A percentile compares a stretch with the other conserved stretches of the same genome.
phyloP scores from a whole-genome alignment of 768 basidiomycete genomes.

The Crepidotus variabilis region DNA sequence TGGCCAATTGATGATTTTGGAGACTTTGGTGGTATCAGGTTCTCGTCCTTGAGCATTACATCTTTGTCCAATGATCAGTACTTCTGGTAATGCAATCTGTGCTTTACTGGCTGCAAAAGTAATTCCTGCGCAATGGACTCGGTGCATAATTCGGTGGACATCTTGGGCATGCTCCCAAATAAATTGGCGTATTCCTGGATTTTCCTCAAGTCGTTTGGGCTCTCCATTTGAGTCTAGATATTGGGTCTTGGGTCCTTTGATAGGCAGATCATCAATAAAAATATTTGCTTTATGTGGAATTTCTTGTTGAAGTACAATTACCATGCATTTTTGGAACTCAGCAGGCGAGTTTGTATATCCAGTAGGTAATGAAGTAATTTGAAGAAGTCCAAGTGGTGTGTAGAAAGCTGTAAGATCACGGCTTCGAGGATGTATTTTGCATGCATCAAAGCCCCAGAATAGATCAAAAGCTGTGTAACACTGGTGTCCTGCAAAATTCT shows the following conservation, averaged over 20 bases:
- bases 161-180: slow-evolving; percentile 33
- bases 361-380: slow-evolving; percentile 28
- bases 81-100: slow-evolving; percentile 11
- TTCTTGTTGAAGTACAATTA: slow-evolving; percentile 31
- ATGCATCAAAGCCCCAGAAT: slow-evolving; percentile 2
- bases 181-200: slow-evolving; percentile 26
- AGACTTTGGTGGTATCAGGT: slow-evolving; percentile 16
- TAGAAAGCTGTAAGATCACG: not conserved
- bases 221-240: slow-evolving; percentile 21
- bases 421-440: not conserved
- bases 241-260: slow-evolving; percentile 20
- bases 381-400: slow-evolving; percentile 5
- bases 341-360: slow-evolving; percentile 21
- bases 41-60: slow-evolving; percentile 24
- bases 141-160: slow-evolving; percentile 32
- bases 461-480: not conserved
- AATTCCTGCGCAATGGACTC: slow-evolving; percentile 28
- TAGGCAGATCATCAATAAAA: slow-evolving; percentile 17
- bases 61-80: slow-evolving; percentile 19
- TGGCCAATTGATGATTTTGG: slow-evolving; percentile 22
- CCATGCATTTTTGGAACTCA: slow-evolving; percentile 36
- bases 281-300: slow-evolving; percentile 28
- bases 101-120: slow-evolving; percentile 20
- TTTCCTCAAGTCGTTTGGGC: slow-evolving; percentile 17
- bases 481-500: not conserved